phyloP scores from a whole-genome alignment of 352 stramenopile genomes.

The Thraustochytrium sp. region DNA sequence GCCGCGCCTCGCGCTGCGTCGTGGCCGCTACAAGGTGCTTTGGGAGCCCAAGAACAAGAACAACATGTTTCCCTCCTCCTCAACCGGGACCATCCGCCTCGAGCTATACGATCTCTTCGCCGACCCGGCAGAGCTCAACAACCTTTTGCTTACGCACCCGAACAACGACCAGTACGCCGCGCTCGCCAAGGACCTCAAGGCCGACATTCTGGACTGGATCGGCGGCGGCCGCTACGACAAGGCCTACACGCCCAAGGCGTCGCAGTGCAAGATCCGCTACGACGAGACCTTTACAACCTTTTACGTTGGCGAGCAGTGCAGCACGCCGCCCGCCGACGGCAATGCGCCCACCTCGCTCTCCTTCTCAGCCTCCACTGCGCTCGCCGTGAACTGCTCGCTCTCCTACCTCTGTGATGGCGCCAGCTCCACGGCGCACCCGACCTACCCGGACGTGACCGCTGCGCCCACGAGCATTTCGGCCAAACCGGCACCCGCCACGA shows the following conservation, averaged over 20 bases:
- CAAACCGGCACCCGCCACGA: too few species aligned
- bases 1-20: conserved; percentile 22
- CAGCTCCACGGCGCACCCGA: background rate
- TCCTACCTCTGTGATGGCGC: background rate
- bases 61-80: background rate
- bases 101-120: conserved; percentile 30
- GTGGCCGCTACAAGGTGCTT: conserved; percentile 35
- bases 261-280: background rate
- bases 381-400: background rate
- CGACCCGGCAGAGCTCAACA: conserved; percentile 7
- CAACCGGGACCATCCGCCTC: background rate
- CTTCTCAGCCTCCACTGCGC: background rate
- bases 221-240: background rate
- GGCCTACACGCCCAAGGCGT: background rate
- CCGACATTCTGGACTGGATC: conserved; percentile 4
- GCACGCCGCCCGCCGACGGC: background rate
- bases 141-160: conserved; percentile 8
- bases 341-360: background rate
- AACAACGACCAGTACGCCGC: background rate
- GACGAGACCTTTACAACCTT: background rate
- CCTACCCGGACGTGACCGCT: background rate
- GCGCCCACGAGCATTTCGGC: background rate
- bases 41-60: conserved; percentile 39
- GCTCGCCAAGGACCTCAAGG: background rate
- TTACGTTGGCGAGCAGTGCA: background rate